Evolutionary conservation across 2,329 filamentous ascomycete genomes (phyloP).

Genomic region (Colletotrichum eleusines): DNA sequence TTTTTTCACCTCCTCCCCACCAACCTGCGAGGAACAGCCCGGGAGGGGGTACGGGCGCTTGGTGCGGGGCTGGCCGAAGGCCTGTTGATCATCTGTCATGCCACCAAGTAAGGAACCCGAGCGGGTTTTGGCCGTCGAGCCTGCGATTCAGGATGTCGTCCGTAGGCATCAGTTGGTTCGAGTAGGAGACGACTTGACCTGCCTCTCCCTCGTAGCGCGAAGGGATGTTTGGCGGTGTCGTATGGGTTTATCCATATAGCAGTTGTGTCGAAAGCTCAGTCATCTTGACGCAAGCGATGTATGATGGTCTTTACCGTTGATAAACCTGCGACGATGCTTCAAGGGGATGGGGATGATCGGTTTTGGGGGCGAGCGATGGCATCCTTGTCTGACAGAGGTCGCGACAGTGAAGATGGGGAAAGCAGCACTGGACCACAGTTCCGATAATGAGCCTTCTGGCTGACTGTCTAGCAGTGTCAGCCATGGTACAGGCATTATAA

Average conservation of each 20-base stretch:
- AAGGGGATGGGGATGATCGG: neutral
- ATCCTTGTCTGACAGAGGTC: neutral
- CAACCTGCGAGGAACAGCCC: conserved; percentile 7
- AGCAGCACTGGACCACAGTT: neutral
- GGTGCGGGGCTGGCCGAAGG: neutral
- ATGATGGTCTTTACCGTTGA: neutral
- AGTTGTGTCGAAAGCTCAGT: neutral
- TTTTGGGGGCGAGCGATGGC: neutral
- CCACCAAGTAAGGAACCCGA: neutral
- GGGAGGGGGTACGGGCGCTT: conserved; percentile 6
- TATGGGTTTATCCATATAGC: neutral
- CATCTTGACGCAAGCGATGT: conserved; percentile 2
- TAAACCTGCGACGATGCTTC: neutral
- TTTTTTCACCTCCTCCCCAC: neutral
- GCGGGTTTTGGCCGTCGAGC: neutral
- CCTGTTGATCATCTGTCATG: neutral
- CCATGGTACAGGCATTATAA: fast-evolving
- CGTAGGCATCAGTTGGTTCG: neutral
- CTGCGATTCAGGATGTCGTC: neutral
- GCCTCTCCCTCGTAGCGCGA: neutral
- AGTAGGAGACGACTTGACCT: neutral
- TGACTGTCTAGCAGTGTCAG: too few species aligned
- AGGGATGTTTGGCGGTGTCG: neutral
- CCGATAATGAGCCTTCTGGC: too few species aligned
- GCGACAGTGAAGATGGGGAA: neutral